Base-by-base conservation (phyloP, 1,139 yeast genomes). In the Hemisphaericaspora xylofermentans region DNA sequence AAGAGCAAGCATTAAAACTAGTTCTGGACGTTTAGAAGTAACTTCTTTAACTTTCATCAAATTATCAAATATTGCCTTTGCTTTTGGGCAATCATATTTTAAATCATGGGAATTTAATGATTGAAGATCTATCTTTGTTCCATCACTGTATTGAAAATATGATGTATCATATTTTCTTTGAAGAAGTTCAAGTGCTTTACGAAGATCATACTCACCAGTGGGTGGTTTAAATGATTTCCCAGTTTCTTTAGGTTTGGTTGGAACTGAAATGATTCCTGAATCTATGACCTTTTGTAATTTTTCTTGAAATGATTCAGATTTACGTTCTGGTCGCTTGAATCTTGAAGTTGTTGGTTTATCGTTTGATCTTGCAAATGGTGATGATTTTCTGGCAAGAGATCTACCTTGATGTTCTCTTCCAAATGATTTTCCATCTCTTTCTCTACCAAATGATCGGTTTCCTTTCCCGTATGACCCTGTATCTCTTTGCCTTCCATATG, bases 1-100 rank as follows among this genome's bases (percentile, higher is more conserved):
- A 7, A 82, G 63, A 1, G 74, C 64, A 47, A 74, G 71, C 35
- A 78, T 52, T 37, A 83, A 57, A 38, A 75, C 60, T 38, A 65
- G 61, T 50, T 80, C 79, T 6, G 63, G 48, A 18, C 58, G 59
- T 29, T 51, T 57, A 14, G 58, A 58, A n/a, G 57, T 52, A 7
- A 56, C 39, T 21, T 51, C 53, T 40, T 59, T 63, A 12, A 66
- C 49, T 14, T 56, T 48, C 42, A 60, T 45, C 27, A 72, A 44
- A 35, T 62, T 63, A 18, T 61, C 54, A 51, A 69, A 71, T 6
- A 72, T 52, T 2, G 48, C 43, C 22, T 54, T 41, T 21, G 69
- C 58, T 37, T 34, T 50, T 3, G 53, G 51, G 8, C 61, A 53
- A 4, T 48, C 40, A 9, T 54, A 50, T n/a, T 49, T 50, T 41